Percentiles rank a stretch among this genome's conserved stretches.
Evolutionary conservation across 2,329 filamentous ascomycete genomes (phyloP).

Genomic region (Calonectria multiphialidica): DNA sequence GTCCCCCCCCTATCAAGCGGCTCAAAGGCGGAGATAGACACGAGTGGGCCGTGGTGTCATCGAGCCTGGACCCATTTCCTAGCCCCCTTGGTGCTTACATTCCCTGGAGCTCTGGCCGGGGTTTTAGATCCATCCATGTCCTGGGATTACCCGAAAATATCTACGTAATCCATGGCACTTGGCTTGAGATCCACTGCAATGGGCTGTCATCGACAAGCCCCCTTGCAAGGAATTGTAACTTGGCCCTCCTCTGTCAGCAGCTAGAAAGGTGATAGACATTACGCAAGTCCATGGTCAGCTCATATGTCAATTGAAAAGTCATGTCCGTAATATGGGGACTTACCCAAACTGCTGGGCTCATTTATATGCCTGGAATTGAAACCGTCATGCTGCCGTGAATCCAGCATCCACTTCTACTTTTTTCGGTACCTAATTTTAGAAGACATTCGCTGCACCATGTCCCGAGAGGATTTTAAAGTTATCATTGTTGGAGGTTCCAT

Average conservation of each 20-base stretch:
- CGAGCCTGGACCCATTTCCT: not conserved
- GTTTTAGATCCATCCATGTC: too few relatives aligned
- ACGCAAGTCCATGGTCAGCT: not conserved
- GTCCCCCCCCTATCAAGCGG: not conserved
- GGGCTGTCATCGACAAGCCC: not conserved
- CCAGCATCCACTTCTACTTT: not conserved
- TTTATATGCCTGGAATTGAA: not conserved
- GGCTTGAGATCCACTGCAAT: not conserved
- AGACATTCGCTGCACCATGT: not conserved
- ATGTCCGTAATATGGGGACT: not conserved
- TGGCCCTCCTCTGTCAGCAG: not conserved
- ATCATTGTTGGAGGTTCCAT: constrained; percentile 30
- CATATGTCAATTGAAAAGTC: not conserved
- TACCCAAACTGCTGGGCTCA: not conserved
- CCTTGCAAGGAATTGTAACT: not conserved
- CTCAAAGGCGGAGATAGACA: not conserved
- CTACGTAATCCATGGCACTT: not conserved
- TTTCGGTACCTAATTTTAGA: not conserved
- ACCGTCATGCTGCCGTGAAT: not conserved
- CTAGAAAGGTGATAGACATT: not conserved
- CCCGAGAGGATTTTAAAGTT: constrained; percentile 3
- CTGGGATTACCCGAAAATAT: not conserved
- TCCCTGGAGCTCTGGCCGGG: not conserved
- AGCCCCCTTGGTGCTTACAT: not conserved
- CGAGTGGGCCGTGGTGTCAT: not conserved